Percentiles rank a stretch among this genome's conserved stretches.
These are phyloP conservation scores for Ascocoryne sarcoides DNA, from an alignment of 2,329 filamentous ascomycete species.

Conservation along the genomic window DNA sequence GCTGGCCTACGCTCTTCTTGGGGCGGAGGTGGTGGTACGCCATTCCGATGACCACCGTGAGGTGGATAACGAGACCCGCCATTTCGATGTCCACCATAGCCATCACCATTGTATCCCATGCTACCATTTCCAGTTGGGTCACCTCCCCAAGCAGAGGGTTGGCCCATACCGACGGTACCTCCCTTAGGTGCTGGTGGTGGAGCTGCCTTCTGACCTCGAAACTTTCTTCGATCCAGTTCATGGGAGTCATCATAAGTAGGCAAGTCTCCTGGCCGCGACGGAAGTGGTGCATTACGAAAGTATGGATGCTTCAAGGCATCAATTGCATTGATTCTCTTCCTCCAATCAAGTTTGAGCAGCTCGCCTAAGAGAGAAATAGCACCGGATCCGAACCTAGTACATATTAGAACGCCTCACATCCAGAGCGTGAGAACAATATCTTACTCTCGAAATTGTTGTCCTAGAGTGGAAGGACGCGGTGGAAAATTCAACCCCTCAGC, in stretches of 20 bases:
- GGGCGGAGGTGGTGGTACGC: constrained; percentile 18
- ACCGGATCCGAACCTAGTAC: constrained; percentile 49
- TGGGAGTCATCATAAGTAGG: constrained; percentile 90
- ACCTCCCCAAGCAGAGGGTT: constrained; percentile 32
- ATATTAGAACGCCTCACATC: too few relatives aligned
- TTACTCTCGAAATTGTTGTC: constrained; percentile 66
- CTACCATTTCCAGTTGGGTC: constrained; percentile 19
- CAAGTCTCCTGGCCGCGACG: constrained; percentile 77
- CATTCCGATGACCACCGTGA: constrained; percentile 21
- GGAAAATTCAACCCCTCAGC: constrained; percentile 61
- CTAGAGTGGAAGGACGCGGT: constrained; percentile 54
- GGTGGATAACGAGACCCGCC: constrained; percentile 20
- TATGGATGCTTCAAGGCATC: constrained; percentile 91
- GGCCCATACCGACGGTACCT: constrained; percentile 71
- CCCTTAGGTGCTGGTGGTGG: constrained; percentile 87
- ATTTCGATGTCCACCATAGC: constrained; percentile 23
- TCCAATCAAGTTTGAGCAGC: constrained; percentile 82
- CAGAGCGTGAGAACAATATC: too few relatives aligned
- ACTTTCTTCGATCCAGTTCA: constrained; percentile 88
- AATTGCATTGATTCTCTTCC: constrained; percentile 79
- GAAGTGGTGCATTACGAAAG: constrained; percentile 71
- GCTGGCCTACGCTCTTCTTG: constrained; percentile 27
- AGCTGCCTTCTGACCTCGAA: constrained; percentile 74
- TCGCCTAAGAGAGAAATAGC: constrained; percentile 76
- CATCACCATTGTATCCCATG: constrained; percentile 17